Percentiles rank a stretch among this genome's conserved stretches.
Conservation (phyloP, 805 yeast genomes). For the Hanseniaspora meyeri region DNA sequence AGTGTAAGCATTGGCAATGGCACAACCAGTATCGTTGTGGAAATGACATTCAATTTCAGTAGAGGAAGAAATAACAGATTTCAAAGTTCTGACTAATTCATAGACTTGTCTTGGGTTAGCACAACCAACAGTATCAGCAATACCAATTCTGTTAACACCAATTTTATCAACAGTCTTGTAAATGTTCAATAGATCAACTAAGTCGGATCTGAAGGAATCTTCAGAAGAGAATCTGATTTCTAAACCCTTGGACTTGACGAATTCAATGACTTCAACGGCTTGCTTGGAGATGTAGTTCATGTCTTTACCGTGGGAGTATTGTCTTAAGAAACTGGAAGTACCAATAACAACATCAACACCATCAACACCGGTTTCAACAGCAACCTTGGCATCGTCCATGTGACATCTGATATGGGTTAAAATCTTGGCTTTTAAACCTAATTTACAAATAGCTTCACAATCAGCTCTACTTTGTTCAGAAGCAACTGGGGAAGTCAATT, state of each 20-base stretch:
- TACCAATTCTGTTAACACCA: conserved; percentile 97
- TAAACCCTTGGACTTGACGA: conserved; percentile 89
- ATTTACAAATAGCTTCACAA: conserved; percentile 96
- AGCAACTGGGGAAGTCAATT: conserved; percentile 95
- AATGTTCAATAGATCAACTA: conserved; percentile 87
- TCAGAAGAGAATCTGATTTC: conserved; percentile 95
- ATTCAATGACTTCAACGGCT: conserved; percentile 94
- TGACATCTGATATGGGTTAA: conserved; percentile 95
- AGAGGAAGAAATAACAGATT: conserved; percentile 82
- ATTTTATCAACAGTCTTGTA: conserved; percentile 93
- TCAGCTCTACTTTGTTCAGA: conserved; percentile 84
- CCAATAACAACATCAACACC: conserved; percentile 99
- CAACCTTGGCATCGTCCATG: conserved; percentile 96
- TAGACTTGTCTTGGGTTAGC: conserved; percentile 99
- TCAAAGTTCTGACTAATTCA: conserved; percentile 86
- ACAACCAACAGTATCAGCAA: conserved; percentile 98
- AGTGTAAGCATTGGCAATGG: conserved; percentile 95
- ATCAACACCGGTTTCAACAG: conserved; percentile 96
- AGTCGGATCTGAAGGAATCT: conserved; percentile 93
- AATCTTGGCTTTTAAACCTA: conserved; percentile 90
- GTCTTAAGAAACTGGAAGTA: conserved; percentile 86
- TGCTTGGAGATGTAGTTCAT: conserved; percentile 94
- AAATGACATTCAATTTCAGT: conserved; percentile 98
- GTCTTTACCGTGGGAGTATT: conserved; percentile 95
- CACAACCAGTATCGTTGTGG: conserved; percentile 98